phyloP scores from a whole-genome alignment of 192 early-diverging fungal genomes.

The Entomortierella chlamydospora region DNA sequence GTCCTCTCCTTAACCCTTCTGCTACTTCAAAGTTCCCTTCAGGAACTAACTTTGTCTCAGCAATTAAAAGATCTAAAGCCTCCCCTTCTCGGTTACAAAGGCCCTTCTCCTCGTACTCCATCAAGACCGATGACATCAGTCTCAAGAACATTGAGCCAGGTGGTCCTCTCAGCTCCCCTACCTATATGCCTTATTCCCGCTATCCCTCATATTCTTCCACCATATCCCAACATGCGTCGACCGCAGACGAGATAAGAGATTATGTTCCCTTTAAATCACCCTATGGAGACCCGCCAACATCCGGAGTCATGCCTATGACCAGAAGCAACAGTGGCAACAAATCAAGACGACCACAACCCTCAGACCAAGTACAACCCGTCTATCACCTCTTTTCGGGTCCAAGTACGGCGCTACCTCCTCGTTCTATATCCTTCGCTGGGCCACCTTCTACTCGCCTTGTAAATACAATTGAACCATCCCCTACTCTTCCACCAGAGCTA shows the following conservation, averaged over 20 bases:
- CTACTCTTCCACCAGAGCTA: background rate
- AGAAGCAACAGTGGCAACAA: slow-evolving; percentile 7
- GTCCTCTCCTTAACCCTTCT: slow-evolving; percentile 7
- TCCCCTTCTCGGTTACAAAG: background rate
- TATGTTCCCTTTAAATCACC: too few relatives aligned
- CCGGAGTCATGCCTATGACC: background rate
- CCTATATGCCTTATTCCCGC: background rate
- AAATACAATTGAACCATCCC: background rate
- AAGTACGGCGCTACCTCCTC: slow-evolving; percentile 7
- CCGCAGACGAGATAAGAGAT: background rate
- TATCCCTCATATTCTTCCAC: background rate
- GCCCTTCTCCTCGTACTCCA: slow-evolving; percentile 12
- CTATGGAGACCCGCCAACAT: background rate
- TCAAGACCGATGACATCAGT: slow-evolving; percentile 3
- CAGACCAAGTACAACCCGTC: background rate
- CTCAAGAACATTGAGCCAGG: slow-evolving; percentile 4
- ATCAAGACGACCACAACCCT: background rate
- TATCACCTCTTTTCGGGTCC: slow-evolving; percentile 8
- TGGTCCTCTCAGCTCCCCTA: slow-evolving; percentile 5
- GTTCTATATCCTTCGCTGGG: slow-evolving; percentile 16
- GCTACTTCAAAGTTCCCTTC: background rate
- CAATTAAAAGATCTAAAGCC: background rate
- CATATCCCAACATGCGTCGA: background rate
- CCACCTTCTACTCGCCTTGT: background rate
- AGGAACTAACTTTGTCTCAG: background rate